Evolutionary conservation across 768 basidiomycete species (phyloP).

Genomic region (Boletus reticuloceps): DNA sequence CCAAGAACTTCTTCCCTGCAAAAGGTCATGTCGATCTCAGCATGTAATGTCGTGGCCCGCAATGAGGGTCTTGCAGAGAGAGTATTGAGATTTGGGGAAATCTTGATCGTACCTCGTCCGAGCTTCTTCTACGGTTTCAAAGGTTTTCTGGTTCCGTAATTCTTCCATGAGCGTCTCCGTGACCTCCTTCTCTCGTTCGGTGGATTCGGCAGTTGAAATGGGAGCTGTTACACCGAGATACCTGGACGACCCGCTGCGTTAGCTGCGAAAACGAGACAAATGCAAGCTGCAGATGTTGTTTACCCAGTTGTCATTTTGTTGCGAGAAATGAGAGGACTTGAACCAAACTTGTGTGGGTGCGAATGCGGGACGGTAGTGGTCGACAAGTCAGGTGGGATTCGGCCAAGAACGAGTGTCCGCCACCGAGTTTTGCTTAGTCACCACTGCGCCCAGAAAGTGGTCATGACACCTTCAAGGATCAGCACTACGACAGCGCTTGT

Average conservation of each 20-base stretch:
- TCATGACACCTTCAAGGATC: no score
- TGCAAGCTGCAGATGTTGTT: constrained; percentile 9
- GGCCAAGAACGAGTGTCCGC: constrained; percentile 6
- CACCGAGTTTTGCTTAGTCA: constrained; percentile 25
- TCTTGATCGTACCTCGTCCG: constrained; percentile 65
- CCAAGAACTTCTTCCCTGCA: constrained; percentile 90
- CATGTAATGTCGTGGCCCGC: not conserved
- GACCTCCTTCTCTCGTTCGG: constrained; percentile 76
- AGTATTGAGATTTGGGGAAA: constrained; percentile 4
- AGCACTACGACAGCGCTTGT: no score
- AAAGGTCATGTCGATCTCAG: constrained; percentile 24
- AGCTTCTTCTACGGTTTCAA: constrained; percentile 87
- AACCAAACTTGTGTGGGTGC: constrained; percentile 4
- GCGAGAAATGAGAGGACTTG: constrained; percentile 3
- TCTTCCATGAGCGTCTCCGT: constrained; percentile 88
- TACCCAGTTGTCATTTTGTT: constrained; percentile 43
- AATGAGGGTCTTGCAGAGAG: constrained; percentile 1
- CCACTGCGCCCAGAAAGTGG: not conserved
- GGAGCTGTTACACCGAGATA: constrained; percentile 84
- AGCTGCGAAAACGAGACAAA: constrained; percentile 4
- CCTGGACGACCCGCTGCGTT: constrained; percentile 36
- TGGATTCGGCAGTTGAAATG: constrained; percentile 75
- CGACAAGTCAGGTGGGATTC: constrained; percentile 13
- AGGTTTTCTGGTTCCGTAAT: constrained; percentile 78
- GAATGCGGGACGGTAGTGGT: constrained; percentile 13